Percentiles rank a stretch among this genome's conserved stretches.
phyloP scores from a whole-genome alignment of 2,329 filamentous ascomycete genomes.

The Hypoxylon sp. region DNA sequence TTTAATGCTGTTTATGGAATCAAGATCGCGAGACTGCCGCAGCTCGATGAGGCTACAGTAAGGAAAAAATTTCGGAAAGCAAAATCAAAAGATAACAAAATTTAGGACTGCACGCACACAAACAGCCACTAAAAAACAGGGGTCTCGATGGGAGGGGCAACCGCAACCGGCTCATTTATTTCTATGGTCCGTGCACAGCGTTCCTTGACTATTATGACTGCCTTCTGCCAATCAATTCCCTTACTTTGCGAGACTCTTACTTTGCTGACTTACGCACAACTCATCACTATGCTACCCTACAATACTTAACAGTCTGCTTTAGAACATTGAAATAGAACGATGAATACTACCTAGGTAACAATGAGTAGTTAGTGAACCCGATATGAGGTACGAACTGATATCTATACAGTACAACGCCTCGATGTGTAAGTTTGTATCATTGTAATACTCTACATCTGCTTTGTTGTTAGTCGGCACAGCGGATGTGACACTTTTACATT shows the following conservation, averaged over 20 bases:
- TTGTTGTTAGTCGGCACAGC: neutral
- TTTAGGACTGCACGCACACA: constrained; percentile 20
- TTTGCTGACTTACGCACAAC: constrained; percentile 10
- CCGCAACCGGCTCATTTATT: constrained; percentile 10
- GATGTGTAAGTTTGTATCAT: neutral
- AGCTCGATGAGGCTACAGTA: constrained; percentile 11
- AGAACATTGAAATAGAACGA: no score
- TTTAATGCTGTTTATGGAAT: constrained; percentile 18
- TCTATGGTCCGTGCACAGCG: constrained; percentile 7
- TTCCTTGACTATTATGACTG: neutral
- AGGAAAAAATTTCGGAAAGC: constrained; percentile 23
- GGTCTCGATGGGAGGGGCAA: constrained; percentile 35
- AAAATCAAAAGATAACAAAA: constrained; percentile 30
- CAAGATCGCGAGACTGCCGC: constrained; percentile 21
- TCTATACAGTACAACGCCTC: neutral
- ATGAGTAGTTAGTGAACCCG: neutral
- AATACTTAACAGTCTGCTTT: neutral
- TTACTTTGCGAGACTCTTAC: no score
- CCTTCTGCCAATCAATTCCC: constrained; percentile 3
- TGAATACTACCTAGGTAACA: neutral
- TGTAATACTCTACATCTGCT: neutral
- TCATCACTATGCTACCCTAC: neutral
- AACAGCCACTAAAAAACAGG: constrained; percentile 34
- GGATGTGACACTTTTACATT: neutral
- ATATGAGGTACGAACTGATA: neutral